phyloP scores from a whole-genome alignment of 345 rosid species.

The Boechera divaricarpa region DNA sequence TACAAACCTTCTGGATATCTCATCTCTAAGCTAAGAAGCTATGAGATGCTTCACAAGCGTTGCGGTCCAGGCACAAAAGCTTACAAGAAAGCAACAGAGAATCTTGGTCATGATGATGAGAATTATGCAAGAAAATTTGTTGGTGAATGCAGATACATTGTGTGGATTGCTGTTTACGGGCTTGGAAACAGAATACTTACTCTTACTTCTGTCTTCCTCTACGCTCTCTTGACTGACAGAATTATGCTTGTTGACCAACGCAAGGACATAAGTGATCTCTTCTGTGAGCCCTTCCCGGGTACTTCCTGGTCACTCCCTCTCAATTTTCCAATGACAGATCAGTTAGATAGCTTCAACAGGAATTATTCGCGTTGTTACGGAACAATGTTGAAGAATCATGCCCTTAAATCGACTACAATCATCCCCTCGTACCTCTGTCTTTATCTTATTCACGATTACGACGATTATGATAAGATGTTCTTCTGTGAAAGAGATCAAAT shows the following conservation, averaged over 20 bases:
- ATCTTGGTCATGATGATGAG: slow-evolving; percentile 33
- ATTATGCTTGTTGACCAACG: slow-evolving; percentile 64
- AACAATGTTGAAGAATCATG: slow-evolving; percentile 32
- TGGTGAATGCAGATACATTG: slow-evolving; percentile 57
- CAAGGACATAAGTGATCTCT: slow-evolving; percentile 54
- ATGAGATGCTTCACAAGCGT: slow-evolving; percentile 62
- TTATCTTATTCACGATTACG: slow-evolving; percentile 38
- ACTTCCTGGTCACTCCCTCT: slow-evolving; percentile 63
- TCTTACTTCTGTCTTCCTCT: slow-evolving; percentile 64
- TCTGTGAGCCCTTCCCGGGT: slow-evolving; percentile 66
- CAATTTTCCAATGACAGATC: slow-evolving; percentile 53
- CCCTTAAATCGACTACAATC: slow-evolving; percentile 35
- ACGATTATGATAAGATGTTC: slow-evolving; percentile 43
- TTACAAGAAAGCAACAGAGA: slow-evolving; percentile 48
- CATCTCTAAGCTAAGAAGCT: slow-evolving; percentile 55
- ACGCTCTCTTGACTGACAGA: slow-evolving; percentile 65
- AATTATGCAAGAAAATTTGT: background rate
- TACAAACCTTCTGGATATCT: slow-evolving; percentile 59
- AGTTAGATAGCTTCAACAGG: slow-evolving; percentile 46
- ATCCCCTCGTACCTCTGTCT: slow-evolving; percentile 15
- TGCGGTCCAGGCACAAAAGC: slow-evolving; percentile 62
- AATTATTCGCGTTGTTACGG: slow-evolving; percentile 33
- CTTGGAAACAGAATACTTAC: slow-evolving; percentile 65
- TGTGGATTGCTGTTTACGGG: slow-evolving; percentile 59
- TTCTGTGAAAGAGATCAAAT: slow-evolving; percentile 39